A percentile compares a stretch with the other conserved stretches of the same genome.
Conservation (phyloP, 2,329 filamentous ascomycete genomes). For the Cordyceps farinosa region DNA sequence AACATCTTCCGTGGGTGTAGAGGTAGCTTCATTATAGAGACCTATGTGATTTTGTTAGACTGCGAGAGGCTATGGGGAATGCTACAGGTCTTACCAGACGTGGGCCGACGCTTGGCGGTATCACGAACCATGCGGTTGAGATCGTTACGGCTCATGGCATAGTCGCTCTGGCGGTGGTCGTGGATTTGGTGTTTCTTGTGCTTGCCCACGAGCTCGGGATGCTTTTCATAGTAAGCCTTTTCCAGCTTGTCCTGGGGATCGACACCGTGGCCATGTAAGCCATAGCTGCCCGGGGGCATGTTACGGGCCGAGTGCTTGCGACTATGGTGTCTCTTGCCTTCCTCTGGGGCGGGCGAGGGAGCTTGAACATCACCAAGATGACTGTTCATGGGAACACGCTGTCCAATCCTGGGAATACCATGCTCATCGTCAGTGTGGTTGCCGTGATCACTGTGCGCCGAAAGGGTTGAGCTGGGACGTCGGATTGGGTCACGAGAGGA, state of each 20-base stretch:
- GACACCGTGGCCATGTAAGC: constrained; percentile 82
- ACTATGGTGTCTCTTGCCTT: constrained; percentile 54
- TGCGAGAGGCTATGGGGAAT: not conserved
- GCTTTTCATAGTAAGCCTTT: constrained; percentile 88
- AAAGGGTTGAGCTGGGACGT: constrained; percentile 59
- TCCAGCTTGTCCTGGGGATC: constrained; percentile 77
- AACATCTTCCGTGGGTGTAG: constrained; percentile 86
- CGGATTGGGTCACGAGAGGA: constrained; percentile 52
- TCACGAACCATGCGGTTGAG: constrained; percentile 84
- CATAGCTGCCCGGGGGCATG: constrained; percentile 83
- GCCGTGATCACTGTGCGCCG: constrained; percentile 47
- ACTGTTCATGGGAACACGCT: constrained; percentile 89
- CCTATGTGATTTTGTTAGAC: constrained; percentile 48
- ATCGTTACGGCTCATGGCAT: constrained; percentile 83
- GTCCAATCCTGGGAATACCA: constrained; percentile 88
- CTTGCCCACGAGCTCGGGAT: constrained; percentile 76
- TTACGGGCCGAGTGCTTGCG: constrained; percentile 71
- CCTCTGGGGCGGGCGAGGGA: constrained; percentile 62
- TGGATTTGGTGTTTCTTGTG: constrained; percentile 59
- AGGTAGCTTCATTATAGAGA: constrained; percentile 56
- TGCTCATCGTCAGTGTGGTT: constrained; percentile 66
- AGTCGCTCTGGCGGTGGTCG: constrained; percentile 60
- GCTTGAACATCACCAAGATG: constrained; percentile 95
- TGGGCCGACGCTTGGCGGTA: constrained; percentile 49
- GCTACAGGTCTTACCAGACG: constrained; percentile 4